Percentiles rank a stretch among this genome's conserved stretches.
Conservation (phyloP, 768 basidiomycete species). For the Tephrocybe sp. region DNA sequence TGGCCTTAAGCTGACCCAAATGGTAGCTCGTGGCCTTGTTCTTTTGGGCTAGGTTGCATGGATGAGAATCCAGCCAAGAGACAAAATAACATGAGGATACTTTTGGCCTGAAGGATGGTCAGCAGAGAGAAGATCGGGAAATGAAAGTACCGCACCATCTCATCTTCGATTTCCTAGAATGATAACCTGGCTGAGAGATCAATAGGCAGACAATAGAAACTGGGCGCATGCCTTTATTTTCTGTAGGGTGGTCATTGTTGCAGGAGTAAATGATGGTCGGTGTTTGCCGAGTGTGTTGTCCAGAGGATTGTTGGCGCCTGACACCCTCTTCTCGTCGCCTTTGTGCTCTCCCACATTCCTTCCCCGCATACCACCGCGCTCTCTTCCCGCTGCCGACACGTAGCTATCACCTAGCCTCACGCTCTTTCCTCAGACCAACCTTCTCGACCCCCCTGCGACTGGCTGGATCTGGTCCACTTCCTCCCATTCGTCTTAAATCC, state of each 20-base stretch:
- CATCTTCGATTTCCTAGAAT: slow-evolving; percentile 97
- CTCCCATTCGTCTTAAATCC: slow-evolving; percentile 19
- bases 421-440: slow-evolving; percentile 21
- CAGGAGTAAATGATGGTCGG: slow-evolving; percentile 28
- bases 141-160: slow-evolving; percentile 67
- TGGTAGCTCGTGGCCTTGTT: slow-evolving; percentile 97
- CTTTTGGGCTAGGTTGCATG: slow-evolving; percentile 69
- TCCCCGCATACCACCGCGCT: slow-evolving; percentile 9
- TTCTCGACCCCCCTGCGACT: slow-evolving; percentile 39
- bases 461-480: slow-evolving; percentile 42
- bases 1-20: slow-evolving; percentile 95
- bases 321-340: slow-evolving; percentile 3
- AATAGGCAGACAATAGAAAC: slow-evolving; percentile 19
- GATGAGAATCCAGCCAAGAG: slow-evolving; percentile 12
- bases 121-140: slow-evolving; percentile 16
- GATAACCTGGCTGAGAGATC: slow-evolving; percentile 18
- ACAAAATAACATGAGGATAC: slow-evolving; percentile 41
- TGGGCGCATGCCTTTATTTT: slow-evolving; percentile 68
- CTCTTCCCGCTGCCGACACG: slow-evolving; percentile 8
- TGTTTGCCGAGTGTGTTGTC: slow-evolving; percentile 30
- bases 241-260: slow-evolving; percentile 84
- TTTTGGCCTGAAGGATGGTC: slow-evolving; percentile 61
- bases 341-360: slow-evolving; percentile 9
- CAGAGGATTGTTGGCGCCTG: background rate
- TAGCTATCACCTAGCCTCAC: slow-evolving; percentile 22